Evolutionary conservation across 169 alveolate species (phyloP).

Genomic region (Plasmodium cynomolgi): DNA sequence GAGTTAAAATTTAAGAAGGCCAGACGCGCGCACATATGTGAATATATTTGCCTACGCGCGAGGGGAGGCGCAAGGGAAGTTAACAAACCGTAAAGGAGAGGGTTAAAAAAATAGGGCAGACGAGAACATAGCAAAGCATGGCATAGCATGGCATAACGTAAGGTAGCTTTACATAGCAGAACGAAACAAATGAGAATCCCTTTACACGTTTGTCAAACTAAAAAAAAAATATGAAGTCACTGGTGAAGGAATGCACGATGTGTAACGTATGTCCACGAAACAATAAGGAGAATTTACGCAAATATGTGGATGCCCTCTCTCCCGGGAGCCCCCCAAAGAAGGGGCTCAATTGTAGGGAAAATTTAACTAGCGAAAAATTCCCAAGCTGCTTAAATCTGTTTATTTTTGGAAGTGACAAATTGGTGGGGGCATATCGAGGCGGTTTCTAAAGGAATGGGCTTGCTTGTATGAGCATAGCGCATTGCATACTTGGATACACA

Average conservation of each 20-base stretch:
- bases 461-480: neutral
- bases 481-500: neutral
- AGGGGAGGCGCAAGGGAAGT: neutral
- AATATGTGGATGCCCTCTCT: neutral
- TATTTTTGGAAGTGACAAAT: neutral
- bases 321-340: neutral
- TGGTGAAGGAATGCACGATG: neutral
- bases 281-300: neutral
- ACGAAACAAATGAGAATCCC: neutral
- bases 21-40: neutral
- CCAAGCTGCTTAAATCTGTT: neutral
- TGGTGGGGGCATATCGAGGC: neutral
- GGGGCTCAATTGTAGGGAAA: neutral
- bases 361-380: neutral
- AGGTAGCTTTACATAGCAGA: neutral
- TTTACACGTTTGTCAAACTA: neutral
- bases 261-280: neutral
- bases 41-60: neutral
- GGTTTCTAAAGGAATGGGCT: neutral
- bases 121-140: too few species aligned
- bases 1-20: neutral
- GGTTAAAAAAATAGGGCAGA: neutral
- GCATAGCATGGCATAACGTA: neutral
- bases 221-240: neutral
- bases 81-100: neutral